These are phyloP conservation scores for Ogataea chonburiensis DNA, from an alignment of 805 yeast genomes.

Conservation along the genomic window DNA sequence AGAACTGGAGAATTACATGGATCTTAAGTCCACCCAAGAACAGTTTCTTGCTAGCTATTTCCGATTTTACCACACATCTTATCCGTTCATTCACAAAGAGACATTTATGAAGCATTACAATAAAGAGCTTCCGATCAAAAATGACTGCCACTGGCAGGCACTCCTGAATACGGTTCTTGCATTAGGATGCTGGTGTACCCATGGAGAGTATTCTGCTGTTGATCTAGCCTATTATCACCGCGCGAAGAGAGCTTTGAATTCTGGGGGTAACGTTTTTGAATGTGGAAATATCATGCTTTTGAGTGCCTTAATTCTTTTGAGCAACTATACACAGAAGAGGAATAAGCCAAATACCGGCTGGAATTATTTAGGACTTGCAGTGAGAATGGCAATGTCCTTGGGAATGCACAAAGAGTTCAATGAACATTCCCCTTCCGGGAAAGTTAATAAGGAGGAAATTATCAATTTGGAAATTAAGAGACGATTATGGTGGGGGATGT, in stretches of 20 bases:
- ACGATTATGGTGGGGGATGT: slow-evolving; percentile 68
- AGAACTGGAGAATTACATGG: slow-evolving; percentile 21
- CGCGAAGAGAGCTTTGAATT: slow-evolving; percentile 43
- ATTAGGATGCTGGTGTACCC: slow-evolving; percentile 66
- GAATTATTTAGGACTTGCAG: slow-evolving; percentile 63
- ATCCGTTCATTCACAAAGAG: slow-evolving; percentile 59
- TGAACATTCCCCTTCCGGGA: slow-evolving; percentile 20
- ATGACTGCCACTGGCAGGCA: slow-evolving; percentile 50
- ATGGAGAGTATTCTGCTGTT: slow-evolving; percentile 50
- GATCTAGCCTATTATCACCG: slow-evolving; percentile 57
- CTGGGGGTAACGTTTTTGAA: slow-evolving; percentile 49
- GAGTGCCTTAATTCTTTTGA: slow-evolving; percentile 50
- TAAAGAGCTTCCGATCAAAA: slow-evolving; percentile 40
- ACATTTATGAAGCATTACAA: slow-evolving; percentile 49
- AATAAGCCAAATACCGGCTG: slow-evolving; percentile 69
- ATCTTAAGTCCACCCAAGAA: slow-evolving; percentile 26
- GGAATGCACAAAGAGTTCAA: slow-evolving; percentile 57
- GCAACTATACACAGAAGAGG: slow-evolving; percentile 62
- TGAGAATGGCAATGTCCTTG: slow-evolving; percentile 63
- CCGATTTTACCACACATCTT: slow-evolving; percentile 56
- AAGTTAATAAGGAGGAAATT: slow-evolving; percentile 34
- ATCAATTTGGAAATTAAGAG: slow-evolving; percentile 54
- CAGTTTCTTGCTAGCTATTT: slow-evolving; percentile 47
- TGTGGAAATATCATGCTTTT: slow-evolving; percentile 57
- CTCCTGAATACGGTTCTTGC: slow-evolving; percentile 58